Evolutionary conservation across 2,329 filamentous ascomycete species (phyloP), one percentile per base, ranked within the genome.

Genomic region (Curvularia eragrostidis): DNA sequence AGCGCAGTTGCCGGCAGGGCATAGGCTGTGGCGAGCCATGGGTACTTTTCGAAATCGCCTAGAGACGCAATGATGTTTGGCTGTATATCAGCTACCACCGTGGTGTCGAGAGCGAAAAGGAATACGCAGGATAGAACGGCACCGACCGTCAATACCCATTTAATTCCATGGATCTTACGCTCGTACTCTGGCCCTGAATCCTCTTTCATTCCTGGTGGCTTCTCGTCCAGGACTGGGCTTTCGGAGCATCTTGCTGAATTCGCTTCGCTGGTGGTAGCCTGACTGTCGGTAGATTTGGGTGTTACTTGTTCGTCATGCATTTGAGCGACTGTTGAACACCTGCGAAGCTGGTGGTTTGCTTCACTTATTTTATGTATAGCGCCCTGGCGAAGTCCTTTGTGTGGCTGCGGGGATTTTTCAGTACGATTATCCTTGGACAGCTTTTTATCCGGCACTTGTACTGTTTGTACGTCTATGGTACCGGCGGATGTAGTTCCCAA

Each of bases 61-160:
- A 49, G 21, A n/a, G 30, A 38, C 19, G 19, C 53, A 38, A 71
- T 54, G 23, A 70, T 61, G n/a, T 48, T 44, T 0, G 69, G 63
- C 7, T 62, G 64, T 15, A 72, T 51, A 39, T 65, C 61, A 1
- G 71, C 71, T 23, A 72, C 64, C 36, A 74, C 56, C 2, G 72
- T 74, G 34, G 66, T 70, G 57, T 75, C 72, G 3, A 75, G 60
- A 24, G 68, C 58, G 55, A 67, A 75, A 3, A 75, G 58, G 47
- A 74, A 71, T 5, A 43, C 54, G 13, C 54, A 43, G 12, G 58
- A 61, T 4, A 63, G 32, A 23, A 61, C 34, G 2, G 61, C 46
- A 15, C 46, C 10, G 10, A 61, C 41, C 1, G 55, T 42, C 21
- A 62, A 24, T 21, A 51, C 21, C 54, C 52, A 55, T 13, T 36